Evolutionary conservation across 2,329 filamentous ascomycete species (phyloP).

Genomic region (Coniochaeta sp.): DNA sequence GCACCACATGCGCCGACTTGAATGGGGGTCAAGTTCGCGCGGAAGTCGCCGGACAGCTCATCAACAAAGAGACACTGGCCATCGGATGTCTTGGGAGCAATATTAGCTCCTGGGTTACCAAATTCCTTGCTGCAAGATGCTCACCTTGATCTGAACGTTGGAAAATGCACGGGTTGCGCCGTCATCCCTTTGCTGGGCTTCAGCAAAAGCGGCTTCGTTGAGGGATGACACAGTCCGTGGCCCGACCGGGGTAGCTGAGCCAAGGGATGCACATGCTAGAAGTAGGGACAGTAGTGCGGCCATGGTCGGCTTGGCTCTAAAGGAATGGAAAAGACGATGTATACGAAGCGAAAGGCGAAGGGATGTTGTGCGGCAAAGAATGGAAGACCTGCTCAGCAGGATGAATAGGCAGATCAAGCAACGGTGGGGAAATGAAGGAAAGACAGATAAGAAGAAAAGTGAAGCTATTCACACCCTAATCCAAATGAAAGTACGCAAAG

Average conservation of each 20-base stretch:
- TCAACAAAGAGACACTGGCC: constrained; percentile 39
- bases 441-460: constrained; percentile 10
- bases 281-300: constrained; percentile 14
- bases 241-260: constrained; percentile 13
- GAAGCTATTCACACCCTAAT: constrained; percentile 14
- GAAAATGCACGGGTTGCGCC: constrained; percentile 35
- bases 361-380: constrained; percentile 9
- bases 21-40: constrained; percentile 38
- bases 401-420: constrained; percentile 9
- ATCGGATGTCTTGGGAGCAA: constrained; percentile 23
- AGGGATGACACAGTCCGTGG: constrained; percentile 31
- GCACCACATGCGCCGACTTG: constrained; percentile 34
- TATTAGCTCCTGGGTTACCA: constrained; percentile 4
- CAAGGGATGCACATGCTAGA: constrained; percentile 18
- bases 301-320: constrained; percentile 10
- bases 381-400: constrained; percentile 25
- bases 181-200: constrained; percentile 36
- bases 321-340: neutral
- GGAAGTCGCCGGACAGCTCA: constrained; percentile 37
- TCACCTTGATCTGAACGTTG: constrained; percentile 30
- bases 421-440: constrained; percentile 10
- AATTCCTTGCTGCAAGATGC: neutral
- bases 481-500: neutral
- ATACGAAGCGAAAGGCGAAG: constrained; percentile 1
- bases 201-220: constrained; percentile 32